Conservation (phyloP, 1,284 basidiomycete genomes). For the Cutaneotrichosporon sp. region DNA sequence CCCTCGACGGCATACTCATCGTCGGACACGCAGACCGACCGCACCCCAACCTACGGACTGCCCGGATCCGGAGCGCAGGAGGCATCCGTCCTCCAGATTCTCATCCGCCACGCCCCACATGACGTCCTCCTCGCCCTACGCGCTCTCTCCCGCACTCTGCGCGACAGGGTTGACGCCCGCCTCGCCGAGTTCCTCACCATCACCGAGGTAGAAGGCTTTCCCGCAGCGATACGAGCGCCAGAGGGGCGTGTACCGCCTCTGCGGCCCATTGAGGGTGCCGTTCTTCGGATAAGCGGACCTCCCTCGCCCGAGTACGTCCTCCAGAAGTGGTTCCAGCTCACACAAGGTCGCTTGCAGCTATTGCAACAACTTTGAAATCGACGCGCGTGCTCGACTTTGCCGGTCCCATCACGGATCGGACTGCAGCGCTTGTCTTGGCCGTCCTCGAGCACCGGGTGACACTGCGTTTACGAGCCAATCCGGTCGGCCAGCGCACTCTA, state of each 20-base stretch:
- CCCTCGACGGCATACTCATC: neutral
- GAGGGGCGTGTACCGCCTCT: neutral
- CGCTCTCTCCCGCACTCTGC: neutral
- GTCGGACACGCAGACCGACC: neutral
- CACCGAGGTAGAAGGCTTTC: neutral
- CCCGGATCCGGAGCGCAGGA: neutral
- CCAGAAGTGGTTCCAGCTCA: neutral
- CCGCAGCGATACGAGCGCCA: neutral
- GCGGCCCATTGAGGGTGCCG: neutral
- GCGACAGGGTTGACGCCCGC: neutral
- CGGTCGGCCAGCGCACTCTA: neutral
- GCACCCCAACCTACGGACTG: neutral
- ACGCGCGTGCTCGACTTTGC: neutral
- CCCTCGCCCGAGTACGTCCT: neutral
- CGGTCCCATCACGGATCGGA: neutral
- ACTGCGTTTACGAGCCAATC: neutral
- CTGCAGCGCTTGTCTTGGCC: neutral
- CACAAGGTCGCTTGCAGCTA: neutral
- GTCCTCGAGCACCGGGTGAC: neutral
- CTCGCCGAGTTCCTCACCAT: neutral
- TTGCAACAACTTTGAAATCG: neutral
- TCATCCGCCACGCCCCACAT: neutral
- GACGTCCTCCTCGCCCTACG: neutral
- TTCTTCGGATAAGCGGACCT: neutral
- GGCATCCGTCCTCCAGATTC: neutral